Conservation (phyloP, 2,329 filamentous ascomycete genomes). For the Curvularia sp. region DNA sequence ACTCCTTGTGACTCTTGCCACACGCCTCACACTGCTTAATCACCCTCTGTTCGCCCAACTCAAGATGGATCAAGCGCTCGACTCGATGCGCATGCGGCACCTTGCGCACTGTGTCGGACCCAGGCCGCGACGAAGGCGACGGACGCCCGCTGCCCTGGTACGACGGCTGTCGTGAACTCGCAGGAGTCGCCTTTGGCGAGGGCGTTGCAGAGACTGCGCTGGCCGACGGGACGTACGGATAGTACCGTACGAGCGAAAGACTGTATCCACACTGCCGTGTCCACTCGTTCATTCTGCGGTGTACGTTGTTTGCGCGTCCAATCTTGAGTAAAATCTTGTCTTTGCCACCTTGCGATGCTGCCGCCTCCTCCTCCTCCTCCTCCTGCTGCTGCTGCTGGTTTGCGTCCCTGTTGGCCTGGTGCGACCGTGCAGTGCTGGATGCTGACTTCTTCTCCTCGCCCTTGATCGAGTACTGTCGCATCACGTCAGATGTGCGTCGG, state of each 20-base stretch:
- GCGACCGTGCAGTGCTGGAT: neutral
- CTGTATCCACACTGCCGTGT: conserved; percentile 89
- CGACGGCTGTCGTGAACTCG: conserved; percentile 11
- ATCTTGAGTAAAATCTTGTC: conserved; percentile 74
- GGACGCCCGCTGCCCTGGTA: neutral
- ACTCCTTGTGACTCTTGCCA: conserved; percentile 86
- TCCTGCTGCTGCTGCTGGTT: conserved; percentile 1
- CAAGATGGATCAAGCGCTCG: conserved; percentile 88
- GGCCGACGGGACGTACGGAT: conserved; percentile 71
- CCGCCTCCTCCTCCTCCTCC: conserved; percentile 23
- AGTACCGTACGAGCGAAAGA: conserved; percentile 86
- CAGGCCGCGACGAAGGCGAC: conserved; percentile 8
- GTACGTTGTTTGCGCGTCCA: conserved; percentile 78
- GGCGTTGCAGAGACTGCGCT: conserved; percentile 40
- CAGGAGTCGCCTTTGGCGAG: conserved; percentile 37
- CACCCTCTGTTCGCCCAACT: conserved; percentile 69
- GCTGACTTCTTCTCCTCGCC: conserved; percentile 8
- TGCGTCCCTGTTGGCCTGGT: neutral
- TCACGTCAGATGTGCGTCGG: conserved; percentile 44
- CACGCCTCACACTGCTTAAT: conserved; percentile 76
- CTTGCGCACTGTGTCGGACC: conserved; percentile 61
- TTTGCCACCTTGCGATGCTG: conserved; percentile 24
- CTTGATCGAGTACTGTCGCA: conserved; percentile 45
- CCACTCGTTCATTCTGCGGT: conserved; percentile 92
- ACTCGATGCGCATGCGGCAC: conserved; percentile 87